Evolutionary conservation across 2,329 filamentous ascomycete species (phyloP), one percentile per base, ranked within the genome.

Genomic region (Fusarium protoensiforme): DNA sequence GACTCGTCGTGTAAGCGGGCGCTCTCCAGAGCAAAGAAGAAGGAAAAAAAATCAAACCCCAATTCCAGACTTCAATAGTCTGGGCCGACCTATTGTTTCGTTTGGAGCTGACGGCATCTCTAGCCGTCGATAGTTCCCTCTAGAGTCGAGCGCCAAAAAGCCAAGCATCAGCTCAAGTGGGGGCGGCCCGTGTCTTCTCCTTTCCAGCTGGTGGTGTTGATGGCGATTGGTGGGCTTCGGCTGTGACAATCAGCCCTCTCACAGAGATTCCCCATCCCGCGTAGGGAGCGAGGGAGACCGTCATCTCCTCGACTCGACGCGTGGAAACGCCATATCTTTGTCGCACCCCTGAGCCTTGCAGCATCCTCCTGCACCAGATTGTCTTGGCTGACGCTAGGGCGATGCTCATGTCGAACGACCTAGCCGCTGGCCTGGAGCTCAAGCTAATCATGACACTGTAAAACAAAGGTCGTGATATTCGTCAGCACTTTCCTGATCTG

Each of bases 41-140:
- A 53, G 46, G 46, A 54, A 38, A 53, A 22, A 20, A 57, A 68
- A 51, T 46, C 67, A 38, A 48, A 57, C 11, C 6, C 60, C 62
- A 51, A 63, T 70, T 74, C 61, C 61, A 77, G 70, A 46, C 64
- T 31, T 73, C 61, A 54, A 72, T 75, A 76, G 74, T 63, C 41
- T 59, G 61, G 69, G 35, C 38, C 38, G 38, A 76, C 48, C 46
- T 46, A 75, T 73, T 71, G 69, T 75, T 71, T 74, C 69, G 74
- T 72, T 74, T 77, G 51, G 27, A 46, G 63, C 60, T 48, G 53
- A 35, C n/a, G 61, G 36, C 43, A 53, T 38, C 59, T 59, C 27
- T 74, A 71, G 63, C 61, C 64, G 57, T 67, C 70, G 59, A 76
- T 74, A 72, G 74, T 58, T 65, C 29, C 48, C 56, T 63, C 41